Conservation (phyloP, 2,329 filamentous ascomycete species). For the Xylaria sp. region DNA sequence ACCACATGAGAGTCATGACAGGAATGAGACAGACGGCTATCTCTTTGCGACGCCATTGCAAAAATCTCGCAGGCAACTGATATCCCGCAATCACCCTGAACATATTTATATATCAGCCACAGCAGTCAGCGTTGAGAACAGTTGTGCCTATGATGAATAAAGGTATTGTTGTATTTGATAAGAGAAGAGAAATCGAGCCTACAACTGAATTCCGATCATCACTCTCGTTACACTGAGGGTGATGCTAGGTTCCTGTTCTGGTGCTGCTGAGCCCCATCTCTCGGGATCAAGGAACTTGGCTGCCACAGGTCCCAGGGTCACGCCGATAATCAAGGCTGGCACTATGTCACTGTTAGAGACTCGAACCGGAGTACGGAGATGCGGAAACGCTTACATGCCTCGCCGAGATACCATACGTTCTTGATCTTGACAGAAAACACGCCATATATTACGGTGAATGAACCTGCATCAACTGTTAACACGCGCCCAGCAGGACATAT, state of each 20-base stretch:
- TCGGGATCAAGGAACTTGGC: slow-evolving; percentile 63
- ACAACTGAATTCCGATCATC: slow-evolving; percentile 71
- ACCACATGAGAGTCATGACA: slow-evolving; percentile 72
- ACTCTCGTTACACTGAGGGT: slow-evolving; percentile 65
- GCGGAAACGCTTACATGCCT: slow-evolving; percentile 58
- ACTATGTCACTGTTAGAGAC: slow-evolving; percentile 52
- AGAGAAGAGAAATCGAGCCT: slow-evolving; percentile 36
- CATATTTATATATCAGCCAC: slow-evolving; percentile 14
- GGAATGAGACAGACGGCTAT: slow-evolving; percentile 67
- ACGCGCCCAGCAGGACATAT: background rate
- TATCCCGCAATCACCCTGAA: slow-evolving; percentile 67
- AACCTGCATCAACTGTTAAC: slow-evolving; percentile 49
- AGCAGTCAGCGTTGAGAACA: background rate
- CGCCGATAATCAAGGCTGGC: slow-evolving; percentile 65
- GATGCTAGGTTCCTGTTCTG: slow-evolving; percentile 53
- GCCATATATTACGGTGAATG: slow-evolving; percentile 62
- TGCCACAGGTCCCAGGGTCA: slow-evolving; percentile 64
- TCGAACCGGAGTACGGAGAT: background rate
- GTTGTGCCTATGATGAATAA: background rate
- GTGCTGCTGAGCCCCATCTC: slow-evolving; percentile 53
- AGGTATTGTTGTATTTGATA: background rate
- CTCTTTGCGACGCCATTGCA: slow-evolving; percentile 61
- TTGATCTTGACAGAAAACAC: slow-evolving; percentile 65
- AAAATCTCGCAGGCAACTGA: slow-evolving; percentile 69
- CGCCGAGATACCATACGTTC: slow-evolving; percentile 64